Evolutionary conservation across 345 rosid species (phyloP).

Genomic region (Eucalyptus cloeziana): DNA sequence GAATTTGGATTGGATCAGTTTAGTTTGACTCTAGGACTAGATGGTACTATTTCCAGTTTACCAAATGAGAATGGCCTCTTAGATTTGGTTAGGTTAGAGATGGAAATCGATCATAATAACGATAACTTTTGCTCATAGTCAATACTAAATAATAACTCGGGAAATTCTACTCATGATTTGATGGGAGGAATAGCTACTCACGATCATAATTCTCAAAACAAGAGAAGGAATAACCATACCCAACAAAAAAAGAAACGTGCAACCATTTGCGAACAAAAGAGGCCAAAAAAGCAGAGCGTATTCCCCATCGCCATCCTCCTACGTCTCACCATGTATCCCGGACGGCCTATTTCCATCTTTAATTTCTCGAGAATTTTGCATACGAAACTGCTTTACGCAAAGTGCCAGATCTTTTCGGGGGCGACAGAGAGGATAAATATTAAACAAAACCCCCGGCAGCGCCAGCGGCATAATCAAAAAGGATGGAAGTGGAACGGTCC

Average conservation of each 20-base stretch:
- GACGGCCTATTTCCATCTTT: rapidly evolving
- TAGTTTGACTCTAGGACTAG: not conserved
- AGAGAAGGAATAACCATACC: not conserved
- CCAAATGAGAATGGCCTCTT: too few species aligned
- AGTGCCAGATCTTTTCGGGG: not conserved
- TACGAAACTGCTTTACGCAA: not conserved
- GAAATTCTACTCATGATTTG: not conserved
- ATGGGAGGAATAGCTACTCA: not conserved
- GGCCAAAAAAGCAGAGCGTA: not conserved
- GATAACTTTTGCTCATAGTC: not conserved
- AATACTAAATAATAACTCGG: not conserved
- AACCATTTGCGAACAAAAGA: not conserved
- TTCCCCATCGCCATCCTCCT: not conserved
- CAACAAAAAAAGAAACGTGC: too few species aligned
- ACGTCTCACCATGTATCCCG: not conserved
- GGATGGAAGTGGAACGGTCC: not conserved
- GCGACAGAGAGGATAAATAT: not conserved
- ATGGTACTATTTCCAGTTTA: rapidly evolving
- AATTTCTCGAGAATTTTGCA: not conserved
- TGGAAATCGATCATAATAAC: rapidly evolving
- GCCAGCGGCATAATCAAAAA: not conserved
- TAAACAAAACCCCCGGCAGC: not conserved
- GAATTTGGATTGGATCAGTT: not conserved
- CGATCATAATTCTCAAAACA: not conserved
- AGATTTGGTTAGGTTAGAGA: rapidly evolving